Evolutionary conservation across 257 asterid species (phyloP).

Genomic region (Jacaranda mimosifolia): DNA sequence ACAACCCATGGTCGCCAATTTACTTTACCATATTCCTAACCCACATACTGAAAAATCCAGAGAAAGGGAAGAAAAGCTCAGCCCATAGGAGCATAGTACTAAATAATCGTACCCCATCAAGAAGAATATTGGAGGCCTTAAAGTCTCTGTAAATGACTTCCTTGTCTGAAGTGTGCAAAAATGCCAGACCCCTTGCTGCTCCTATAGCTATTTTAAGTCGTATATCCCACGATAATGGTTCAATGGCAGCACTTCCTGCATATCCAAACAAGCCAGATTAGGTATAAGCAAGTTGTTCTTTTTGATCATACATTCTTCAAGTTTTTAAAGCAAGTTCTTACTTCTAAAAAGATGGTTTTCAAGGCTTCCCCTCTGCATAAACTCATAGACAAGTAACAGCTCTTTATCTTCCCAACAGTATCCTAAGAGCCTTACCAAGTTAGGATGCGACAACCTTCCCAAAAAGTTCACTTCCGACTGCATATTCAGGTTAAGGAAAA

Average conservation of each 20-base stretch:
- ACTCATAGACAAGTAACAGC: conserved; percentile 63
- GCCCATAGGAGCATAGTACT: not conserved
- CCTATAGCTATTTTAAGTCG: conserved; percentile 64
- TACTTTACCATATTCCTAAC: conserved; percentile 1
- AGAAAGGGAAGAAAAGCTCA: not conserved
- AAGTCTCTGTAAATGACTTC: conserved; percentile 64
- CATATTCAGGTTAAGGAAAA: conserved; percentile 35
- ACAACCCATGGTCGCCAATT: not conserved
- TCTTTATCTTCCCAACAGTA: conserved; percentile 69
- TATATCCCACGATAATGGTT: conserved; percentile 60
- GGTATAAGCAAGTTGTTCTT: conserved; percentile 1
- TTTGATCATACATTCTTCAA: not conserved
- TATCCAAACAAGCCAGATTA: conserved; percentile 16
- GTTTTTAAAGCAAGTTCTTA: conserved; percentile 38
- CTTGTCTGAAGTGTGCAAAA: conserved; percentile 58
- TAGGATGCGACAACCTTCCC: conserved; percentile 65
- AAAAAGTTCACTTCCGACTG: conserved; percentile 71
- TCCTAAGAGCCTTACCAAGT: conserved; percentile 71
- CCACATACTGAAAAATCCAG: not conserved
- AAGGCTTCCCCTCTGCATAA: conserved; percentile 69
- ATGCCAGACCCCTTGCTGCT: conserved; percentile 64
- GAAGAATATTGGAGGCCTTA: conserved; percentile 70
- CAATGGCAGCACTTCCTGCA: conserved; percentile 49
- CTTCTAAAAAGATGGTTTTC: conserved; percentile 70
- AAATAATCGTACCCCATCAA: conserved; percentile 57